phyloP scores from a whole-genome alignment of 1,284 basidiomycete species.

The Moniliophthora roreri region DNA sequence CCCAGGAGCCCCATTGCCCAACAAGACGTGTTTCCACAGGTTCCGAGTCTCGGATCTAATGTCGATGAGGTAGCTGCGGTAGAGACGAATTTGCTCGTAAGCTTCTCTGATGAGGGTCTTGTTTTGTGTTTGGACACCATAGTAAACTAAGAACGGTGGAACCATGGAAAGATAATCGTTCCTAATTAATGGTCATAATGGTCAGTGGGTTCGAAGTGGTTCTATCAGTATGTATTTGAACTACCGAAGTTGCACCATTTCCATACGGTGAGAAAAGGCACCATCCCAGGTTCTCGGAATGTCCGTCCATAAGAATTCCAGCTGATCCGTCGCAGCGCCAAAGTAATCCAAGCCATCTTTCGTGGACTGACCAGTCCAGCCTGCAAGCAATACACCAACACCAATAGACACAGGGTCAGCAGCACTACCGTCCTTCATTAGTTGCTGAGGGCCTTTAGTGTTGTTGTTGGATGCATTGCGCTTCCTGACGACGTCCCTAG shows the following conservation, averaged over 20 bases:
- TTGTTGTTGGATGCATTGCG: constrained; percentile 39
- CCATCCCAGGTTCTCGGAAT: constrained; percentile 74
- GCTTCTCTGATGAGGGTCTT: constrained; percentile 66
- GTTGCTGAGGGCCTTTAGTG: constrained; percentile 46
- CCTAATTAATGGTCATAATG: constrained; percentile 47
- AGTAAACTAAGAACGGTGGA: constrained; percentile 91
- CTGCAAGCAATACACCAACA: constrained; percentile 76
- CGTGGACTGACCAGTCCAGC: constrained; percentile 58
- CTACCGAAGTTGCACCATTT: constrained; percentile 70
- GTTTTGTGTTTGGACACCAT: constrained; percentile 74
- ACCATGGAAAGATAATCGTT: constrained; percentile 86
- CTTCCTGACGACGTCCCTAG: constrained; percentile 51
- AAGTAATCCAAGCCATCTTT: constrained; percentile 48
- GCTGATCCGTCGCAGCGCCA: constrained; percentile 67
- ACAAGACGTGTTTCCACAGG: constrained; percentile 68
- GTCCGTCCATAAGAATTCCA: constrained; percentile 64
- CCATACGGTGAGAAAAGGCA: constrained; percentile 77
- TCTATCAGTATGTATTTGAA: constrained; percentile 18
- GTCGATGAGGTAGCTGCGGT: constrained; percentile 68
- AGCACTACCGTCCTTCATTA: constrained; percentile 57
- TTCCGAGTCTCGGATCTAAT: constrained; percentile 37
- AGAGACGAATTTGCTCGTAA: constrained; percentile 79
- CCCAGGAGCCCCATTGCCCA: neutral
- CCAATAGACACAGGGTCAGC: constrained; percentile 86
- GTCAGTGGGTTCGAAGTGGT: neutral